Base-by-base conservation (phyloP, 1,284 basidiomycete species). In the Heliocybe sulcata region DNA sequence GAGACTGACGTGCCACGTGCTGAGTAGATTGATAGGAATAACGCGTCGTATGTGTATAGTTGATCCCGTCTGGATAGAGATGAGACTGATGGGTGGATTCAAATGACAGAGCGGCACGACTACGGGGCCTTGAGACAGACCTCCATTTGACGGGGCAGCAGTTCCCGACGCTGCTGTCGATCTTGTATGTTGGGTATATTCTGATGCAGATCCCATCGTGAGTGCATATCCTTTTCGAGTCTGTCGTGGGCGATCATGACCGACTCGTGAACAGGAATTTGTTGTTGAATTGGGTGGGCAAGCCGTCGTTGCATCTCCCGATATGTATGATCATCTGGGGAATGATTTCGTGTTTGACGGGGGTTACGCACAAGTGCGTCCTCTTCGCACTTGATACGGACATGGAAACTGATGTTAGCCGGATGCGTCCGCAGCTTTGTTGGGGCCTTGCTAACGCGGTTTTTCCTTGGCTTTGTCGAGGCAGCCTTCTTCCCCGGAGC, bases 141-240 rank as follows among this genome's bases (percentile, higher is more conserved):
- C 73, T 92, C n/a, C 63, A 79, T 26, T 72, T 90, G 35, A 72
- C 78, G 54, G 85, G 81, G 22, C 73, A 73, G 47, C 76, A 91
- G 63, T 92, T 90, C 66, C 79, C 83, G 9, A 87, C 85, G 0
- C 68, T 90, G 25, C 68, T 93, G 33, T 83, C 82, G 22, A 82
- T 91, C 57, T 78, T 92, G 42, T 92, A 88, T 63, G 79, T 90
- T 50, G 89, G 87, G 26, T 92, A 92, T 63, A 82, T 88, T 58
- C 67, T 88, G 54, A 88, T 90, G 83, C 90, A 92, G 66, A 79
- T 88, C 52, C 87, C 86, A 14, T 88, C 85, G 83, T 87, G 63
- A 64, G 81, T 69, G 8, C 50, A 6, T 51, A 31, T 50, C 51
- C 22, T 42, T 54, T 35, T 31, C 29, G 29, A 31, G 29, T 4